phyloP scores from a whole-genome alignment of 2,329 filamentous ascomycete species.

The Tolypocladium ovalisporum region DNA sequence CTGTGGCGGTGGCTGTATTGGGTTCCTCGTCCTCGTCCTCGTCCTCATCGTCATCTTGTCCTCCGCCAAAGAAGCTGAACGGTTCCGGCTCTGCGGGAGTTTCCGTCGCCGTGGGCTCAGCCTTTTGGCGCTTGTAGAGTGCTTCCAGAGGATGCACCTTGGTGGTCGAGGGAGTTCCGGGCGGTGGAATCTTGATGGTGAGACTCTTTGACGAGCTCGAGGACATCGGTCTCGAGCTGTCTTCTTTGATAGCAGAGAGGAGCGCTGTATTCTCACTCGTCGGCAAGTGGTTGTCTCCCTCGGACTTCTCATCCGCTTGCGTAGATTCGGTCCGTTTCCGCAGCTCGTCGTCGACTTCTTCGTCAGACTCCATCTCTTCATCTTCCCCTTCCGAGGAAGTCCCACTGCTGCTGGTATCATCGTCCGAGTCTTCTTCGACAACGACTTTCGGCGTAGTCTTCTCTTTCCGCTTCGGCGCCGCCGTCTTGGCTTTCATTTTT shows the following conservation, averaged over 20 bases:
- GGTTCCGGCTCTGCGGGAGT: constrained; percentile 34
- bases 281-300: constrained; percentile 7
- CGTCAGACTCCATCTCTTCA: constrained; percentile 20
- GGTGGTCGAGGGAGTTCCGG: constrained; percentile 32
- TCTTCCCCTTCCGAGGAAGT: constrained; percentile 21
- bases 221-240: constrained; percentile 32
- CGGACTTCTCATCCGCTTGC: constrained; percentile 8
- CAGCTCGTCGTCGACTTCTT: constrained; percentile 1
- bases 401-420: constrained; percentile 29
- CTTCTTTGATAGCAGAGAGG: constrained; percentile 14
- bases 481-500: constrained; percentile 22
- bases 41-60: constrained; percentile 34
- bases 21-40: constrained; percentile 32
- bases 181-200: constrained; percentile 43
- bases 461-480: constrained; percentile 11
- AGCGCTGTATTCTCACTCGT: constrained; percentile 10
- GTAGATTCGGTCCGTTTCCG: constrained; percentile 7
- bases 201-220: constrained; percentile 38
- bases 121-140: constrained; percentile 67
- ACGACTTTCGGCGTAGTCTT: constrained; percentile 8
- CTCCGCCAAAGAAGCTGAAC: constrained; percentile 68
- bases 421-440: constrained; percentile 15
- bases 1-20: constrained; percentile 16
- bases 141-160: constrained; percentile 79
- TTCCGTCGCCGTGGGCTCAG: constrained; percentile 22